phyloP scores from a whole-genome alignment of 116 monocot genomes.

The Iris pallida region DNA sequence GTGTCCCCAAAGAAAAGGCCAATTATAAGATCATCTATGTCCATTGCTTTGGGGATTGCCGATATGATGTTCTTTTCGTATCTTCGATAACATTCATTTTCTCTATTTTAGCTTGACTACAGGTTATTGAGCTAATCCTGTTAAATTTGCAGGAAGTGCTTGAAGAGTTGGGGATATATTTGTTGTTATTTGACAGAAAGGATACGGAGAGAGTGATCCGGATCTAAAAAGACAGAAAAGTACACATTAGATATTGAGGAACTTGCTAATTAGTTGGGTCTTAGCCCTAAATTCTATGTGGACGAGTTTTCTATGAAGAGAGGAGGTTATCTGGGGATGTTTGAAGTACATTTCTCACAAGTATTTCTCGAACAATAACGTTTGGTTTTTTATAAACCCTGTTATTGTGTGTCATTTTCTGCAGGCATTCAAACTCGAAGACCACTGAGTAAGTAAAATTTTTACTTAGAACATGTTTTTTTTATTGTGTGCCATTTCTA shows the following conservation, averaged over 20 bases:
- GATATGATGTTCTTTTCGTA: slow-evolving; percentile 27
- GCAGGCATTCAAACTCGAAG: too few species aligned
- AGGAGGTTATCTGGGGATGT: slow-evolving; percentile 53
- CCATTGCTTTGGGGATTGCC: slow-evolving; percentile 37
- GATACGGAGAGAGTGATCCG: slow-evolving; percentile 88
- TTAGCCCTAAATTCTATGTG: slow-evolving; percentile 63
- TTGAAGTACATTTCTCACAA: slow-evolving; percentile 72
- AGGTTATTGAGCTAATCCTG: not conserved
- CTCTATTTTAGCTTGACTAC: not conserved
- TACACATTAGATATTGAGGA: slow-evolving; percentile 57
- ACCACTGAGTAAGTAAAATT: too few species aligned
- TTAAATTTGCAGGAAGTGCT: slow-evolving; percentile 34
- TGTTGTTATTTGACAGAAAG: slow-evolving; percentile 63
- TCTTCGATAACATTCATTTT: slow-evolving; percentile 22
- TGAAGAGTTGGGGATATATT: slow-evolving; percentile 53
- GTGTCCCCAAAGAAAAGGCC: slow-evolving; percentile 48
- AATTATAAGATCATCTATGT: slow-evolving; percentile 37
- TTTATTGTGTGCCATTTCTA: too few species aligned
- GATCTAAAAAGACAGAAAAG: slow-evolving; percentile 46
- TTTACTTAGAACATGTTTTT: too few species aligned
- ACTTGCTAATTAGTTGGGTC: slow-evolving; percentile 54
- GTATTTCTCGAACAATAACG: slow-evolving; percentile 13
- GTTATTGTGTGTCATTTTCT: not conserved
- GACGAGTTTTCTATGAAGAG: slow-evolving; percentile 78
- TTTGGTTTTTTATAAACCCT: not conserved